These are phyloP conservation scores for Acanthochlamys bracteata DNA, from an alignment of 106 monocot genomes.

Conservation along the genomic window DNA sequence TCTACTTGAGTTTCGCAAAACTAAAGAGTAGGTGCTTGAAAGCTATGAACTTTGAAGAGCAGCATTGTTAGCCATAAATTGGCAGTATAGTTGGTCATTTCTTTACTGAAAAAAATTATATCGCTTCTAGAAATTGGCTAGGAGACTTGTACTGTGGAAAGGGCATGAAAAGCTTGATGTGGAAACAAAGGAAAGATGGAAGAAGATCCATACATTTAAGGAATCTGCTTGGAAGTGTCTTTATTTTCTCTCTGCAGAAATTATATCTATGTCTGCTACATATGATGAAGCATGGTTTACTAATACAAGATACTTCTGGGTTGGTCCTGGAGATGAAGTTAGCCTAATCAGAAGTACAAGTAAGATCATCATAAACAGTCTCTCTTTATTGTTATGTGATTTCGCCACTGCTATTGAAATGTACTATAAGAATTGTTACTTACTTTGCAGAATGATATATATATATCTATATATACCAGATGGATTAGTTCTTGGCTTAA, in stretches of 20 bases:
- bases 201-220: constrained; percentile 77
- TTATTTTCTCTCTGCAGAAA: constrained; percentile 72
- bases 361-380: constrained; percentile 14
- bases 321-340: constrained; percentile 85
- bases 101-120: no score
- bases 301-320: constrained; percentile 76
- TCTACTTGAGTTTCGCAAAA: no score
- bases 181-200: constrained; percentile 42
- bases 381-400: no score
- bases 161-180: constrained; percentile 34
- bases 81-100: no score
- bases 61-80: no score
- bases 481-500: no score
- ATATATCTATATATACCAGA: no score
- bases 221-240: constrained; percentile 91
- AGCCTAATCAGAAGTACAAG: constrained; percentile 87
- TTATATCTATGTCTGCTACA: constrained; percentile 65
- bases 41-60: no score
- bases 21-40: no score
- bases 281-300: constrained; percentile 86
- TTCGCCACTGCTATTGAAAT: no score
- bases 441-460: no score
- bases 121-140: constrained; percentile 17
- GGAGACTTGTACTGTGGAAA: constrained; percentile 40
- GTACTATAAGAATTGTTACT: no score